Conservation (phyloP, 805 yeast genomes). For the Yamadazyma nakazawae region DNA sequence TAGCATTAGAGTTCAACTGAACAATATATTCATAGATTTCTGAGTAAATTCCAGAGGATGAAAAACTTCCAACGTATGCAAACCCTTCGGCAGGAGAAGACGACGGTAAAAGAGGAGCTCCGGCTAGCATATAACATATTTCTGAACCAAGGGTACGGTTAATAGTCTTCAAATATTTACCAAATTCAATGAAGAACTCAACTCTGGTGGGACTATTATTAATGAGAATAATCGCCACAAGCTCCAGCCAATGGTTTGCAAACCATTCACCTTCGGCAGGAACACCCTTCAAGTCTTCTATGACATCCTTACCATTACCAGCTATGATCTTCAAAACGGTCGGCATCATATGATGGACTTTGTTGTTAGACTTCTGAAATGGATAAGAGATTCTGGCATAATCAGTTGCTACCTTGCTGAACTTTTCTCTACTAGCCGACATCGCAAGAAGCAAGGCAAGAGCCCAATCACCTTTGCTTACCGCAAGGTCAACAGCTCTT, state of each 20-base stretch:
- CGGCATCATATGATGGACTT: constrained; percentile 46
- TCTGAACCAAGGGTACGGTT: constrained; percentile 37
- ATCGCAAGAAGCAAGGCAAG: constrained; percentile 71
- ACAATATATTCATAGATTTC: constrained; percentile 66
- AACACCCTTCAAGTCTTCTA: constrained; percentile 46
- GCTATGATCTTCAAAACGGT: constrained; percentile 59
- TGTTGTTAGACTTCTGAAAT: constrained; percentile 37
- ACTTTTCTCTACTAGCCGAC: constrained; percentile 57
- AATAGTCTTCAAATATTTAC: constrained; percentile 37
- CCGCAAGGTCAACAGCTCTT: constrained; percentile 60
- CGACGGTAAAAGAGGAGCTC: constrained; percentile 29
- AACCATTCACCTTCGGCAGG: constrained; percentile 49
- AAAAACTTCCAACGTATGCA: constrained; percentile 27
- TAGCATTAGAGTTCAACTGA: constrained; percentile 19
- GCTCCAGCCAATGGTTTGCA: constrained; percentile 47
- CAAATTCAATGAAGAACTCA: constrained; percentile 51
- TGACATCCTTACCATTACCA: constrained; percentile 55
- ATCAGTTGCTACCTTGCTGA: constrained; percentile 55
- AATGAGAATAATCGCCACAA: constrained; percentile 34
- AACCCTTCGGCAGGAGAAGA: constrained; percentile 14
- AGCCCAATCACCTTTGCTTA: constrained; percentile 69
- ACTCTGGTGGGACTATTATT: constrained; percentile 31
- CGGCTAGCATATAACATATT: constrained; percentile 46
- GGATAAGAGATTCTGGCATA: constrained; percentile 50
- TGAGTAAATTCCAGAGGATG: constrained; percentile 44